Conservation (phyloP, 2,329 filamentous ascomycete species). For the Fusarium heterosporum region DNA sequence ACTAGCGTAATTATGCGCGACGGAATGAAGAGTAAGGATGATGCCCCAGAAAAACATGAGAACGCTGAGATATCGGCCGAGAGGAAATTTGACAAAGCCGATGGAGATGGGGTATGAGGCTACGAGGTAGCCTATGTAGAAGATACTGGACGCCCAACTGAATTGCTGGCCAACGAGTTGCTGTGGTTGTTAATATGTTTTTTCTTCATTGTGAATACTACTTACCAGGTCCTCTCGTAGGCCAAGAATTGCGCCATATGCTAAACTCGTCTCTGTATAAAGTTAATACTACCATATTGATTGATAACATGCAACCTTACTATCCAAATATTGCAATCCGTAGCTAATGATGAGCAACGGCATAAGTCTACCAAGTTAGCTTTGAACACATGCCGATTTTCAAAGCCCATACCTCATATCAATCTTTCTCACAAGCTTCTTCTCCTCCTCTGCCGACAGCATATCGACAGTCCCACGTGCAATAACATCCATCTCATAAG, state of each 20-base stretch:
- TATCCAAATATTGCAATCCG: conserved; percentile 16
- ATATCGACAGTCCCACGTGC: conserved; percentile 4
- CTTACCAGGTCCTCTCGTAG: conserved; percentile 9
- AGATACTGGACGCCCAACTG: conserved; percentile 18
- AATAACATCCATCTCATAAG: neutral
- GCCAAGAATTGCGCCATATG: conserved; percentile 18
- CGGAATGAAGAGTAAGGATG: neutral
- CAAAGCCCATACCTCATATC: conserved; percentile 19
- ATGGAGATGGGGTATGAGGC: conserved; percentile 19
- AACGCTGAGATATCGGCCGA: conserved; percentile 14
- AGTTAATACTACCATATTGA: neutral
- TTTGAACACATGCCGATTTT: too few relatives aligned
- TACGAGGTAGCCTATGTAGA: conserved; percentile 24
- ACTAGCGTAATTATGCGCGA: conserved; percentile 13
- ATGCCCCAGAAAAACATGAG: conserved; percentile 25
- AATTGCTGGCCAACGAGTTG: conserved; percentile 15
- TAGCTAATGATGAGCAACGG: conserved; percentile 19
- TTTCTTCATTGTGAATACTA: rapidly evolving
- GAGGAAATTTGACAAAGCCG: conserved; percentile 24
- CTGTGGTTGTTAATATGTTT: neutral
- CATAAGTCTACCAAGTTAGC: conserved; percentile 10
- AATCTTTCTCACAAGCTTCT: conserved; percentile 18
- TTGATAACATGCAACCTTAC: rapidly evolving
- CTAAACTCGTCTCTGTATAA: conserved; percentile 9
- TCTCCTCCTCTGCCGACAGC: conserved; percentile 8